Percentiles rank a stretch among this genome's conserved stretches.
These are phyloP conservation scores for Stromatinia cepivora DNA, from an alignment of 2,329 filamentous ascomycete species.

Conservation along the genomic window DNA sequence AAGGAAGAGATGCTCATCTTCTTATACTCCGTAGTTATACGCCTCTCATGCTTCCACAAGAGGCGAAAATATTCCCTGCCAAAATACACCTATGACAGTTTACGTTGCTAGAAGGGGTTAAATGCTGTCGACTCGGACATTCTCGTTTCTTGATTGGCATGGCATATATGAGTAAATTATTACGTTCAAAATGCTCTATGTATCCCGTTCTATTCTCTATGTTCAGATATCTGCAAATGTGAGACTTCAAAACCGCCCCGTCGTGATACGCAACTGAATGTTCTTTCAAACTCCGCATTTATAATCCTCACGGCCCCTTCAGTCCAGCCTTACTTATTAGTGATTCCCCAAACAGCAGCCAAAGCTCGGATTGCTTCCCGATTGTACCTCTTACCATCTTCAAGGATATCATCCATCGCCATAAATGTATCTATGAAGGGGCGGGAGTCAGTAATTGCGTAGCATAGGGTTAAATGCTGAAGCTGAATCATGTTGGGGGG, in stretches of 20 bases:
- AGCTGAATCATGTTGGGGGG: background rate
- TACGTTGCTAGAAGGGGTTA: too few relatives aligned
- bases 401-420: conserved; percentile 31
- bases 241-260: background rate
- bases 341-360: conserved; percentile 7
- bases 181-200: background rate
- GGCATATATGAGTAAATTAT: background rate
- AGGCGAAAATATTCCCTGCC: background rate
- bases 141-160: background rate
- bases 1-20: background rate
- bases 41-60: background rate
- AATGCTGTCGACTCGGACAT: background rate
- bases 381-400: conserved; percentile 29
- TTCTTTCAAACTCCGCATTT: background rate
- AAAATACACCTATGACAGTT: background rate
- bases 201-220: background rate
- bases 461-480: background rate
- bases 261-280: background rate
- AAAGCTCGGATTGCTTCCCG: conserved; percentile 27
- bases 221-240: background rate
- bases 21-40: background rate
- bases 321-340: background rate
- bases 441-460: background rate
- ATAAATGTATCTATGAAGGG: conserved; percentile 27
- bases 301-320: background rate